phyloP scores from a whole-genome alignment of 2,329 filamentous ascomycete species.

The Botrytis elliptica region DNA sequence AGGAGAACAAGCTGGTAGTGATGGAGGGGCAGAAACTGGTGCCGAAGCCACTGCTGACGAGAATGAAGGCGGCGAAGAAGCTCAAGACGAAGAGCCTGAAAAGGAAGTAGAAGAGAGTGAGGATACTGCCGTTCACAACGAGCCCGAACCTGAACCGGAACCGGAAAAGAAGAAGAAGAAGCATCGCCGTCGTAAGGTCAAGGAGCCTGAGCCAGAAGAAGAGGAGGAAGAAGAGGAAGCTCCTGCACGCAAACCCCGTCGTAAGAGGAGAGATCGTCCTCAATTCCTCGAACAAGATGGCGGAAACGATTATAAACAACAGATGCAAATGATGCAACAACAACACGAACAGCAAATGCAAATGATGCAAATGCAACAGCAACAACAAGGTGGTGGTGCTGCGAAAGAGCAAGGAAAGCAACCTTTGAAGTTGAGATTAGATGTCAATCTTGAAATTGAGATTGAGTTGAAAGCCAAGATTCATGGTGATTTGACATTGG shows the following conservation, averaged over 20 bases:
- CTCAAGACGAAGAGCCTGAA: conserved; percentile 9
- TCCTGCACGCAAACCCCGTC: conserved; percentile 16
- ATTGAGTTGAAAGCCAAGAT: conserved; percentile 79
- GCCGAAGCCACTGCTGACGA: conserved; percentile 20
- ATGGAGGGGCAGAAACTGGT: conserved; percentile 2
- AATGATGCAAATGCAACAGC: conserved; percentile 19
- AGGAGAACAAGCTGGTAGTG: background rate
- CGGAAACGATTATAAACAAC: conserved; percentile 12
- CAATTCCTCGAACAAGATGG: conserved; percentile 21
- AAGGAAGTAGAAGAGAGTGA: conserved; percentile 19
- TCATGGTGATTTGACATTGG: conserved; percentile 75
- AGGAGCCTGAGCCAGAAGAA: conserved; percentile 18
- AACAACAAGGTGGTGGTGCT: conserved; percentile 14
- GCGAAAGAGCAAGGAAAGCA: conserved; percentile 44
- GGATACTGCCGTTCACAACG: conserved; percentile 12
- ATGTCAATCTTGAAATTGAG: conserved; percentile 76
- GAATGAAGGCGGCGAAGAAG: conserved; percentile 16
- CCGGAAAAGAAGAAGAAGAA: conserved; percentile 17
- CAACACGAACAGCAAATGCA: conserved; percentile 22
- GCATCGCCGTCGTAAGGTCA: conserved; percentile 16
- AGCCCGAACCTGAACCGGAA: conserved; percentile 12
- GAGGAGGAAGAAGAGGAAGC: conserved; percentile 16
- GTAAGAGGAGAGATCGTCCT: conserved; percentile 20
- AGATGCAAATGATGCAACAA: conserved; percentile 20
- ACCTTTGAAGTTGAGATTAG: conserved; percentile 66